Evolutionary conservation across 768 basidiomycete species (phyloP).

Genomic region (Brasilioporus rufonigricans): DNA sequence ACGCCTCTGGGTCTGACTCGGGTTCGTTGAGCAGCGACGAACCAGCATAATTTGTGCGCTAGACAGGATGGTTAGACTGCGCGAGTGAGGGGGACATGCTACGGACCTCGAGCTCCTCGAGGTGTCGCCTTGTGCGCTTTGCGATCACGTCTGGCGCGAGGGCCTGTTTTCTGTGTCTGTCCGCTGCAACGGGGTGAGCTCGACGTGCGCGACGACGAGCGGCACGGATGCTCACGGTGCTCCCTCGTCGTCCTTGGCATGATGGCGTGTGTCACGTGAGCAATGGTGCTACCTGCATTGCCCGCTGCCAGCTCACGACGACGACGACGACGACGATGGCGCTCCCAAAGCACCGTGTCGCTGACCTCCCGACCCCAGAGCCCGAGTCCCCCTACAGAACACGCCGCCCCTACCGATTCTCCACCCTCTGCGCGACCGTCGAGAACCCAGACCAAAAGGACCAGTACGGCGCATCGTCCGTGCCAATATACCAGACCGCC

Average conservation of each 20-base stretch:
- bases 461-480: conserved; percentile 90
- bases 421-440: conserved; percentile 88
- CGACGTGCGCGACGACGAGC: conserved; percentile 1
- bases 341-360: conserved; percentile 12
- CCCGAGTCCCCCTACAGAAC: conserved; percentile 70
- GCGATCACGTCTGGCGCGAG: conserved; percentile 66
- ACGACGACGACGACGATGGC: conserved; percentile 12
- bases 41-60: conserved; percentile 80
- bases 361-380: conserved; percentile 77
- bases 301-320: background rate
- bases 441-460: conserved; percentile 92
- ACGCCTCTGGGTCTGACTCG: conserved; percentile 27
- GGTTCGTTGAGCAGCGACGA: conserved; percentile 33
- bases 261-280: conserved; percentile 19
- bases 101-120: conserved; percentile 80
- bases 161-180: conserved; percentile 43
- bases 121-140: conserved; percentile 71
- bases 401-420: conserved; percentile 80
- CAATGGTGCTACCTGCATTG: conserved; percentile 8
- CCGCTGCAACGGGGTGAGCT: conserved; percentile 31
- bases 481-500: conserved; percentile 97
- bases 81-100: background rate
- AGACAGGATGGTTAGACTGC: conserved; percentile 5
- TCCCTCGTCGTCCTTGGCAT: conserved; percentile 25
- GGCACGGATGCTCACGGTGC: conserved; percentile 33